Evolutionary conservation across 1,284 basidiomycete species (phyloP), one percentile per base, ranked within the genome.

Genomic region (Coniophora puteana): DNA sequence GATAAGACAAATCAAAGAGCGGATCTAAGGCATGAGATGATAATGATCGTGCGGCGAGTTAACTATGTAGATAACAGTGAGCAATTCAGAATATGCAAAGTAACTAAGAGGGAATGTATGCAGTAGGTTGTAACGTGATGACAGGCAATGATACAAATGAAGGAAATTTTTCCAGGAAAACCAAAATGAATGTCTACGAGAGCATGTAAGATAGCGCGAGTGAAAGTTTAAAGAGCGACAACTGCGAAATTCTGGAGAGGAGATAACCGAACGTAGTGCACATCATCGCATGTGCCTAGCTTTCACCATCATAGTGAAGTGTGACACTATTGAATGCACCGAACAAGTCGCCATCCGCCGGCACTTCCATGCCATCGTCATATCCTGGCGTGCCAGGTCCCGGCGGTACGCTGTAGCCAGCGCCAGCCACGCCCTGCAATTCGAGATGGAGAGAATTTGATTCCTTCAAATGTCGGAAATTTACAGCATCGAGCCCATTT

Each of bases 401-500:
- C 38, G 66, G 50, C 50, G 38, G 31, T 12, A 25, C 10, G 10
- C 28, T 14, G 41, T 65, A 66, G 36, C 55, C 64, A 24, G 57
- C 55, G 28, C 60, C 64, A 24, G 65, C 66, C 11, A 65, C 57
- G 26, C 69, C 61, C 53, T 79, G 71, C 45, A 76, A 76, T 52
- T 93, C 92, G 50, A 97, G 78, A 62, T 97, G 91, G 55, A 97
- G 72, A 47, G 89, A 93, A 49, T 83, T 81, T 34, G 87, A 90
- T 66, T 98, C 95, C 51, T 92, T 84, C 57, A 97, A 72, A 43
- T 86, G 80, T 36, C 93, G 83, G 72, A 94, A 96, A 68, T 96
- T 95, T 63, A 87, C 80, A 21, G 89, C 86, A 58, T 95, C 93
- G 46, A 80, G 67, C 33, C 88, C 92, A 55, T 89, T 91, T 36